These are phyloP conservation scores for Trichoderma guizhouense DNA, from an alignment of 2,329 filamentous ascomycete genomes.

Conservation along the genomic window DNA sequence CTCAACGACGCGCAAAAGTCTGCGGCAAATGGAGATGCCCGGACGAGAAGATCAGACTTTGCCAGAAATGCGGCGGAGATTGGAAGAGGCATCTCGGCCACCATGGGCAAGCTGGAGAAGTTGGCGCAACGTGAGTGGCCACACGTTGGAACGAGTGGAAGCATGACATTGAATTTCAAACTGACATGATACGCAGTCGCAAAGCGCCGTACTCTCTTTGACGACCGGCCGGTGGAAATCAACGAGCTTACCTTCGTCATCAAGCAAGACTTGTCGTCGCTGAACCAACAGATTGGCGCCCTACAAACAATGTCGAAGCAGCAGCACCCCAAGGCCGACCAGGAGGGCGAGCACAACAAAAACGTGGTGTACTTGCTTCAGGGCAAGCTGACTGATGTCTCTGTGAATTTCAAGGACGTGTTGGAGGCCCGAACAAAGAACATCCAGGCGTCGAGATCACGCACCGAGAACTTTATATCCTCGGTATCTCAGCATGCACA, in stretches of 20 bases:
- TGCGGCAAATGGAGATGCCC: constrained; percentile 52
- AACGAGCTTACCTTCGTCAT: constrained; percentile 96
- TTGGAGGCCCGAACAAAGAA: constrained; percentile 96
- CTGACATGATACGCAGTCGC: constrained; percentile 58
- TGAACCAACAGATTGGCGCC: constrained; percentile 81
- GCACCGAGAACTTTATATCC: constrained; percentile 96
- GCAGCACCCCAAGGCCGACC: constrained; percentile 68
- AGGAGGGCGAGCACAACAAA: constrained; percentile 96
- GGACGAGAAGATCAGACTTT: constrained; percentile 78
- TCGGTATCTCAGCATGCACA: constrained; percentile 77
- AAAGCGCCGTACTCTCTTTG: constrained; percentile 94
- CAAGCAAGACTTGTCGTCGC: constrained; percentile 85
- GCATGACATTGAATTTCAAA: not conserved
- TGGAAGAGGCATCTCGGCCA: constrained; percentile 83
- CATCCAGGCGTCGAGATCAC: constrained; percentile 85
- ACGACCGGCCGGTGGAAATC: constrained; percentile 94
- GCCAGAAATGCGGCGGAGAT: constrained; percentile 89
- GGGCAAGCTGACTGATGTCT: constrained; percentile 87
- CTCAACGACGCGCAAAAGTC: constrained; percentile 71
- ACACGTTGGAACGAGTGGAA: no score
- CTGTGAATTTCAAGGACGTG: constrained; percentile 95
- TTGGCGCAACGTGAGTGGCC: constrained; percentile 70
- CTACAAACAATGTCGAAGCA: constrained; percentile 76
- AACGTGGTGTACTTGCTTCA: constrained; percentile 92
- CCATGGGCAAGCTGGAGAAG: constrained; percentile 93